Evolutionary conservation across 306 rosid species (phyloP).

Genomic region (Prunus dulcis): DNA sequence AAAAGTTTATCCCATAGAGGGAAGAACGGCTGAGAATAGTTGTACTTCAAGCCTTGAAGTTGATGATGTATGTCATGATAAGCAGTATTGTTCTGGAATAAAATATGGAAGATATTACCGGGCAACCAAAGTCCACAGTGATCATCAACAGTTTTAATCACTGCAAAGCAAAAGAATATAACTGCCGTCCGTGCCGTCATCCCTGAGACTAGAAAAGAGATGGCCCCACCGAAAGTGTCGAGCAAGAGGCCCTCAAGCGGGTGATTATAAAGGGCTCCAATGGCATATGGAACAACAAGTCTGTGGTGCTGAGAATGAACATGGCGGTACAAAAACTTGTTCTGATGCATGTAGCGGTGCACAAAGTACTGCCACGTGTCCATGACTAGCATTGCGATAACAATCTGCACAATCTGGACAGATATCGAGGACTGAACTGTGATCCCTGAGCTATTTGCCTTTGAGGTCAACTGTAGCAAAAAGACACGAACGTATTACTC

Average conservation of each 20-base stretch:
- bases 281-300: slow-evolving; percentile 80
- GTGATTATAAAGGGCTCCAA: slow-evolving; percentile 90
- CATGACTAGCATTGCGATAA: slow-evolving; percentile 76
- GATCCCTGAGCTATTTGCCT: slow-evolving; percentile 39
- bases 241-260: slow-evolving; percentile 87
- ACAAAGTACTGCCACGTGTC: slow-evolving; percentile 95
- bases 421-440: slow-evolving; percentile 52
- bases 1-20: slow-evolving; percentile 81
- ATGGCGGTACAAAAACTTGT: slow-evolving; percentile 78
- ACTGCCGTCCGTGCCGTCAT: slow-evolving; percentile 86
- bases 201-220: slow-evolving; percentile 71
- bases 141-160: slow-evolving; percentile 78
- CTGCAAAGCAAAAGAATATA: slow-evolving; percentile 75
- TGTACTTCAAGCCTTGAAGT: slow-evolving; percentile 77
- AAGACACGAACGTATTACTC: slow-evolving; percentile 9
- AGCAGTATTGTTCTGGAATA: slow-evolving; percentile 85
- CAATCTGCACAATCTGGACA: slow-evolving; percentile 52
- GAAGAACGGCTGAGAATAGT: slow-evolving; percentile 88
- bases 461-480: slow-evolving; percentile 55
- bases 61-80: slow-evolving; percentile 94
- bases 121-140: slow-evolving; percentile 93
- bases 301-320: slow-evolving; percentile 84
- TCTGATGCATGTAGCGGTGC: slow-evolving; percentile 89
- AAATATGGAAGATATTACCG: slow-evolving; percentile 64
- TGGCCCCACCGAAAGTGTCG: slow-evolving; percentile 79